Conservation (phyloP, 2,329 filamentous ascomycete genomes). For the Graphilbum ipis-grandicollis region DNA sequence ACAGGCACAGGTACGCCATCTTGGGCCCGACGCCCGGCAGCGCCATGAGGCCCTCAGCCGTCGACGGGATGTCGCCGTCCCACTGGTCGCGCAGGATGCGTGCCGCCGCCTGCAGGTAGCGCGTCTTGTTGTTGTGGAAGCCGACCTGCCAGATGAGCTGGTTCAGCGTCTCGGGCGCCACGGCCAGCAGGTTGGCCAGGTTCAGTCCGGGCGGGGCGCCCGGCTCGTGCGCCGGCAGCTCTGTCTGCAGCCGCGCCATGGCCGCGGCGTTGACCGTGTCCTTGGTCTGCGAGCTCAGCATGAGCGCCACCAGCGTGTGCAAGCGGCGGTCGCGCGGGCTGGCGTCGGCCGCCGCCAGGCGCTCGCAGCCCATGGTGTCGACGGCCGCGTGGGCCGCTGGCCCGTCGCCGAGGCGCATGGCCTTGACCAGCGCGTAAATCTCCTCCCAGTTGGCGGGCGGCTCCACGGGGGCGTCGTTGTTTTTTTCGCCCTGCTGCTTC, state of each 20-base stretch:
- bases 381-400: constrained; percentile 61
- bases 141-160: constrained; percentile 68
- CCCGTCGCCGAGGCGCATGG: constrained; percentile 48
- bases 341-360: constrained; percentile 39
- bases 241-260: constrained; percentile 62
- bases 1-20: constrained; percentile 83
- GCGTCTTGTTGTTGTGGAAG: constrained; percentile 91
- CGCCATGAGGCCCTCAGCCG: constrained; percentile 55
- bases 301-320: constrained; percentile 72
- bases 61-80: constrained; percentile 62
- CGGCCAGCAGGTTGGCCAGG: constrained; percentile 59
- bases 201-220: constrained; percentile 40
- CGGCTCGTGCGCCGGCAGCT: constrained; percentile 37
- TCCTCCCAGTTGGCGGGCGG: constrained; percentile 70
- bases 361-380: constrained; percentile 93
- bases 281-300: constrained; percentile 87
- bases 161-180: constrained; percentile 48
- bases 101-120: constrained; percentile 56
- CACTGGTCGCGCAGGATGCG: constrained; percentile 54
- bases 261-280: constrained; percentile 77
- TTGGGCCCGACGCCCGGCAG: constrained; percentile 85
- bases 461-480: constrained; percentile 14
- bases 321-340: constrained; percentile 48
- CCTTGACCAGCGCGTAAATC: constrained; percentile 59
- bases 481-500: not conserved